Percentiles rank a stretch among this genome's conserved stretches.
These are phyloP conservation scores for Lenzites betulinus DNA, from an alignment of 768 basidiomycete genomes.

Conservation along the genomic window DNA sequence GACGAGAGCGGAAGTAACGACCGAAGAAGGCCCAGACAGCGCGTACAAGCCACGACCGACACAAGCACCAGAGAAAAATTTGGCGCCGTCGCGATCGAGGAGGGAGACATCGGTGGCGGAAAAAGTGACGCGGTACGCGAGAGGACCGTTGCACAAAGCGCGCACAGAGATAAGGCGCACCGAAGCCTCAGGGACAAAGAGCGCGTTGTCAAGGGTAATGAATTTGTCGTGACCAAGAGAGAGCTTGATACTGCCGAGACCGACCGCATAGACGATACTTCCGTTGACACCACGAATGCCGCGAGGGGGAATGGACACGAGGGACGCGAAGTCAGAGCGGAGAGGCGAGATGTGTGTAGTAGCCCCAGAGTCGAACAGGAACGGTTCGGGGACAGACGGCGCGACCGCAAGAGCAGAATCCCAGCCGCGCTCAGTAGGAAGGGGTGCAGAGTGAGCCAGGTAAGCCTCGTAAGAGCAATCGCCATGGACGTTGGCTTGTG, in stretches of 20 bases:
- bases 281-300: constrained; percentile 33
- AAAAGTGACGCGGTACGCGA: constrained; percentile 2
- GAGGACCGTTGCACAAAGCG: constrained; percentile 6
- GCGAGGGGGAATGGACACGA: constrained; percentile 27
- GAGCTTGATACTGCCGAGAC: constrained; percentile 31
- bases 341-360: constrained; percentile 30
- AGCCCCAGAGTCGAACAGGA: constrained; percentile 23
- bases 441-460: not conserved
- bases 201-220: constrained; percentile 15
- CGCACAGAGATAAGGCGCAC: constrained; percentile 17
- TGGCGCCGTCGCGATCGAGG: not conserved
- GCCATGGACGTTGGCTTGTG: not conserved
- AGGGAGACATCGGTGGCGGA: not conserved
- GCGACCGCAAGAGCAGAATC: not conserved
- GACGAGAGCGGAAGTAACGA: not conserved
- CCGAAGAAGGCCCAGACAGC: not conserved
- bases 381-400: not conserved
- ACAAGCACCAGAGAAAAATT: not conserved
- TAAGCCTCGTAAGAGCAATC: not conserved
- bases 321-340: constrained; percentile 27
- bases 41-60: not conserved
- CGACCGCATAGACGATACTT: constrained; percentile 27
- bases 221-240: constrained; percentile 12
- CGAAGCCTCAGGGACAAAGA: constrained; percentile 23
- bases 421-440: not conserved